These are phyloP conservation scores for Acanthamoeba castellanii DNA, from an alignment of 208 protist genomes.

Conservation along the genomic window DNA sequence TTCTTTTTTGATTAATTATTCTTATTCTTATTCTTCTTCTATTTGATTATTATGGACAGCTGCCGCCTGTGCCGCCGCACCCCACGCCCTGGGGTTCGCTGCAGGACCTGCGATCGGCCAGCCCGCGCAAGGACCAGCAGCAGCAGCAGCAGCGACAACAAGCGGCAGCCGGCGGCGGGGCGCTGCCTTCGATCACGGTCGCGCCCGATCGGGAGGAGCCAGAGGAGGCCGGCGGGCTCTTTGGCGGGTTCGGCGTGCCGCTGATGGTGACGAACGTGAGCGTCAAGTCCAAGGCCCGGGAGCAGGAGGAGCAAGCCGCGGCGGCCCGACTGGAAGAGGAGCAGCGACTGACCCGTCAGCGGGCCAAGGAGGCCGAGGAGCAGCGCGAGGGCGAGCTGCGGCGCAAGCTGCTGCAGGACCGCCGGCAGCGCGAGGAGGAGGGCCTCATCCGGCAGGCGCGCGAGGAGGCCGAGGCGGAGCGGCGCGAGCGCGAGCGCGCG, in stretches of 20 bases:
- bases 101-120: background rate
- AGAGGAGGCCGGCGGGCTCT: background rate
- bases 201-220: background rate
- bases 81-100: background rate
- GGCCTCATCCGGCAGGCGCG: background rate
- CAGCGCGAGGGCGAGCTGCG: background rate
- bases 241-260: background rate
- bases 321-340: background rate
- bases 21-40: no score
- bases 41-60: background rate
- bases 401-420: constrained; percentile 4
- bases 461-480: background rate
- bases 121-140: no score
- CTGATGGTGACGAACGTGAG: constrained; percentile 17
- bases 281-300: background rate
- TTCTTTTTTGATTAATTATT: no score
- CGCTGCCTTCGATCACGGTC: background rate
- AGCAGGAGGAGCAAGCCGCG: background rate
- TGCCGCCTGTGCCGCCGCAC: background rate
- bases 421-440: background rate
- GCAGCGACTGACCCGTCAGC: background rate
- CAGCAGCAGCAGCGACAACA: no score
- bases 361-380: background rate
- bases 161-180: background rate
- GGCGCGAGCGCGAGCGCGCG: background rate